These are phyloP conservation scores for Nyssa sinensis DNA, from an alignment of 148 eudicot genomes.

Conservation along the genomic window DNA sequence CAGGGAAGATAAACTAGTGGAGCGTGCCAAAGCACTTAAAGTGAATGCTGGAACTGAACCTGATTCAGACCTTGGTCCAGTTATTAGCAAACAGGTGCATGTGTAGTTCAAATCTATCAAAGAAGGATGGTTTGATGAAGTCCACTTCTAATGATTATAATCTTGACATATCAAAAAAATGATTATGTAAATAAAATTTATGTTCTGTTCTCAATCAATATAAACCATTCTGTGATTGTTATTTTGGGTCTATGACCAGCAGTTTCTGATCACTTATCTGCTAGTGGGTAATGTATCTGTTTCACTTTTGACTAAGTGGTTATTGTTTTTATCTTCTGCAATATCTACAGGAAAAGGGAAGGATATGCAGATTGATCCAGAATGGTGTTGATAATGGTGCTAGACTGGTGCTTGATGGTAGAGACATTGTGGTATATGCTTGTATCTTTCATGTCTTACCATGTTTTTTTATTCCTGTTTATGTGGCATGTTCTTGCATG, in stretches of 20 bases:
- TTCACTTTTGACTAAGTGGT: background rate
- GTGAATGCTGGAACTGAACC: slow-evolving; percentile 70
- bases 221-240: too few species aligned
- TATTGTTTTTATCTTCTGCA: background rate
- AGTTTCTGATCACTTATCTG: too few species aligned
- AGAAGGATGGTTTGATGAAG: too few species aligned
- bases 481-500: background rate
- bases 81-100: slow-evolving; percentile 56
- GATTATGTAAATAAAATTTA: too few species aligned
- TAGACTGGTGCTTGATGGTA: slow-evolving; percentile 62
- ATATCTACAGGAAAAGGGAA: slow-evolving; percentile 56
- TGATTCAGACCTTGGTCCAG: slow-evolving; percentile 65
- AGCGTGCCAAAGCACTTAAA: slow-evolving; percentile 48
- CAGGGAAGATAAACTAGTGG: slow-evolving; percentile 61
- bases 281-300: too few species aligned
- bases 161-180: too few species aligned
- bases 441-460: background rate
- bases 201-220: too few species aligned
- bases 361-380: slow-evolving; percentile 47
- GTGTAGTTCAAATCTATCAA: background rate
- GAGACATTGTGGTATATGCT: slow-evolving; percentile 48
- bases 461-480: slow-evolving; percentile 12
- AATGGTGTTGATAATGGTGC: slow-evolving; percentile 55
- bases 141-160: too few species aligned
- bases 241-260: too few species aligned